phyloP scores from a whole-genome alignment of 2,329 filamentous ascomycete species.

The Onygena corvina region DNA sequence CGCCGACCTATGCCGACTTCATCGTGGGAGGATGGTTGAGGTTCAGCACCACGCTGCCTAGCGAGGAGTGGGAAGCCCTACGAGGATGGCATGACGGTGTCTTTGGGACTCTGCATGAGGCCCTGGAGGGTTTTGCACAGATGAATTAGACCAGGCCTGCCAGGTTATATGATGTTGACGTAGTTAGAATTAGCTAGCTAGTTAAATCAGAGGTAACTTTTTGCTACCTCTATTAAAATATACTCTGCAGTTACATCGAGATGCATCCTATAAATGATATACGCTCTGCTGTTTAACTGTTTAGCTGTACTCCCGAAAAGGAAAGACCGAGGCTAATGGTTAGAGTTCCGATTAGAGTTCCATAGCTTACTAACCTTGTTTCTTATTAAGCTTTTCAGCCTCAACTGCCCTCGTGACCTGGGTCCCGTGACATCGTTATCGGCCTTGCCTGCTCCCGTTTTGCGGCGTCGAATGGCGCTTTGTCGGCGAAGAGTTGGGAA shows the following conservation, averaged over 20 bases:
- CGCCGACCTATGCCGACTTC: slow-evolving; percentile 43
- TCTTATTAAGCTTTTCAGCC: slow-evolving; percentile 5
- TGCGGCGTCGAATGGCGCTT: background rate
- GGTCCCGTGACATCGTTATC: slow-evolving; percentile 1
- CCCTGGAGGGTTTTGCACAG: slow-evolving; percentile 30
- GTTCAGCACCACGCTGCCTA: slow-evolving; percentile 24
- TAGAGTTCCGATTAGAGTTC: no score
- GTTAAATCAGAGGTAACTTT: no score
- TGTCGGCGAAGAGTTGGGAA: no score
- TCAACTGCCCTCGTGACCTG: background rate
- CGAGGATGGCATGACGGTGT: slow-evolving; percentile 10
- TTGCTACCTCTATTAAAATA: no score
- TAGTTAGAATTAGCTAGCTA: no score
- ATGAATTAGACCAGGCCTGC: slow-evolving; percentile 13
- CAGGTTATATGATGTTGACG: no score
- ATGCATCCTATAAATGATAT: no score
- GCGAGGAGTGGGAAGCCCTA: slow-evolving; percentile 5
- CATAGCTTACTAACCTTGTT: background rate
- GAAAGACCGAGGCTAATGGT: no score
- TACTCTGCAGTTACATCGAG: no score
- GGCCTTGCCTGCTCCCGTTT: background rate
- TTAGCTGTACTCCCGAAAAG: no score
- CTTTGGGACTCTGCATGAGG: slow-evolving; percentile 34
- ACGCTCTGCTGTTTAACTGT: no score
- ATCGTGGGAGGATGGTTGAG: slow-evolving; percentile 47